Conservation (phyloP, 148 eudicot genomes). For the Suaeda aralocaspica region DNA sequence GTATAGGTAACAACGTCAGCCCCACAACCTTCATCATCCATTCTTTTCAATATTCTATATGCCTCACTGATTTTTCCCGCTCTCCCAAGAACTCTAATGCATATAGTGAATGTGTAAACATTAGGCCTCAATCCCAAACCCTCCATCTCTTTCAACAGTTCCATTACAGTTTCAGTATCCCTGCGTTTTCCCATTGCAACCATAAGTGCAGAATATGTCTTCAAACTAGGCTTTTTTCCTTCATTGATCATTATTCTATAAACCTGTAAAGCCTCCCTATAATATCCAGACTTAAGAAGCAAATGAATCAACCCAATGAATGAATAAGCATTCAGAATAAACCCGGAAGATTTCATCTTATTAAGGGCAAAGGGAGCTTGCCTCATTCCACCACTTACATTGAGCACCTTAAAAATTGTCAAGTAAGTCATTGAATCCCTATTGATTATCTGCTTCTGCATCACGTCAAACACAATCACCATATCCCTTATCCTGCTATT, state of each 20-base stretch:
- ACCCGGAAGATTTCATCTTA: slow-evolving; percentile 54
- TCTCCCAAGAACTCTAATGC: slow-evolving; percentile 71
- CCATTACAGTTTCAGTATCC: slow-evolving; percentile 73
- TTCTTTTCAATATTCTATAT: slow-evolving; percentile 40
- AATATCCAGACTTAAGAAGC: slow-evolving; percentile 66
- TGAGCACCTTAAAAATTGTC: slow-evolving; percentile 62
- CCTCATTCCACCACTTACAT: slow-evolving; percentile 68
- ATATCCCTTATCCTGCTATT: slow-evolving; percentile 55
- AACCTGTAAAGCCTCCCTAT: slow-evolving; percentile 65
- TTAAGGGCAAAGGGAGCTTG: slow-evolving; percentile 68
- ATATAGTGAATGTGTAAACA: slow-evolving; percentile 86
- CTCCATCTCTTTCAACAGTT: slow-evolving; percentile 75
- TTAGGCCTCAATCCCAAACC: slow-evolving; percentile 78
- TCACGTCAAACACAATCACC: slow-evolving; percentile 72
- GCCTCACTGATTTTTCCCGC: slow-evolving; percentile 53
- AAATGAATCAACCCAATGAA: slow-evolving; percentile 85
- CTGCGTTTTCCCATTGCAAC: slow-evolving; percentile 83
- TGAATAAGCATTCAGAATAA: slow-evolving; percentile 76
- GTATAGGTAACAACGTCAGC: slow-evolving; percentile 87
- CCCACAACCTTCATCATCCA: slow-evolving; percentile 72
- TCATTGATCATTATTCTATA: slow-evolving; percentile 67
- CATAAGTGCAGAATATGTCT: slow-evolving; percentile 95
- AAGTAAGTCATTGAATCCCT: slow-evolving; percentile 73
- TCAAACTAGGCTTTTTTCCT: slow-evolving; percentile 79
- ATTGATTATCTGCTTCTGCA: slow-evolving; percentile 90